Base-by-base conservation (phyloP, 495 filamentous ascomycete genomes). In the Xylaria nigripes region DNA sequence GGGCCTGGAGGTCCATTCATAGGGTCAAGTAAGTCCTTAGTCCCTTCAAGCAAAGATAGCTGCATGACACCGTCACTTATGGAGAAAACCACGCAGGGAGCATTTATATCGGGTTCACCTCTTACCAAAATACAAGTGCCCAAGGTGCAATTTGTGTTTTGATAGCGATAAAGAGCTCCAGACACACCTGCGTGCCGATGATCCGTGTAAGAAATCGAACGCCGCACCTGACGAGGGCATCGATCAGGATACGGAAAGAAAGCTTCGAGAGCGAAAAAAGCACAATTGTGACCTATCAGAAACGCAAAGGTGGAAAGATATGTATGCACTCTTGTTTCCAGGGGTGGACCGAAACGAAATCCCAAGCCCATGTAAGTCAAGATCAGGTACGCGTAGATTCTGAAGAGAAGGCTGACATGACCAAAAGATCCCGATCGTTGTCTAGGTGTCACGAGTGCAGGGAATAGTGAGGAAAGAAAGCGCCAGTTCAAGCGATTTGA, bases 261-360 rank as follows among this genome's bases (percentile, higher is more conserved):
- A 60, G 42, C 56, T 75, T 12, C 67, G 66, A 8, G 69, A 67
- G 29, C 58, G 72, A 1, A 75, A 70, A 38, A 73, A 67, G 62
- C 64, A 58, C 7, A 61, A 68, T 16, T 61, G 63, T 0, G 62
- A 69, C 45, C 68, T 69, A 59, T 72, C 68, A 3, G 72, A 75
- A 36, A 68, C 68, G 44, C 70, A 75, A 48, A 70, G 71, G 43
- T 75, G 72, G 72, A 61, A 54, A 23, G 71, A 75, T 15, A 73
- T 73, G 4, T 75, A 75, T 52, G 57, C 58, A 42, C 68, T 73
- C 25, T 50, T 75, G 0, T 75, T 75, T 47, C 72, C 72, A 0
- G 63, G 63, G n/a, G 70, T 68, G 18, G 69, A 72, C 16, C 48
- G 32, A 2, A 59, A 60, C 9, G 61, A 68, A 0, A 60, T 71